Evolutionary conservation across 2,329 filamentous ascomycete species (phyloP), one percentile per base, ranked within the genome.

Genomic region (Geosmithia morbida): DNA sequence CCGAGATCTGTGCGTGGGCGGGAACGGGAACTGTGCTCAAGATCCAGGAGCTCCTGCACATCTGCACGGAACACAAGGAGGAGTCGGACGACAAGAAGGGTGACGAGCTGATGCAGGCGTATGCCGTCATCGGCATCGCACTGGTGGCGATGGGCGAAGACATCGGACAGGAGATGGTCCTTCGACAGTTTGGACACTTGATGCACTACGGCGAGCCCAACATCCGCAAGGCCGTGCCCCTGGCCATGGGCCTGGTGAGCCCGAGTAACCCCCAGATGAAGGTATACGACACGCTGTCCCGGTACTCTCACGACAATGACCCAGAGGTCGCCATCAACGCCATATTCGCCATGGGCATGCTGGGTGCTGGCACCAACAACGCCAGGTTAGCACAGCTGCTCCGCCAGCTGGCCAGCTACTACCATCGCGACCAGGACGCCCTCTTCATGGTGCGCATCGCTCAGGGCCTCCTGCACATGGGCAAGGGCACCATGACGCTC

Each of bases 191-290:
- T 57, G 92, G 89, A 45, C 92, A 98, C 64, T 74, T 98, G 51
- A 98, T 98, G 92, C 92, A 98, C 69, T 98, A 98, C 59, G 92
- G 94, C 53, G 90, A 96, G 64, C 77, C 89, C 60, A 97, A 98
- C 62, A 98, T 98, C 57, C 85, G 92, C 52, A 92, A 92, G 61
- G 90, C 89, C 18, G 92, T 98, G 29, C 92, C 92, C 37, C 74
- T 98, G 48, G 92, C 92, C 22, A 94, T 98, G 87, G 94, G 89
- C 58, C 76, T 98, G 48, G 83, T 98, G 60, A 95, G 87, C 67
- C 87, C 94, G 13, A 96, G 88, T 69, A 98, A 98, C 69, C 92
- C 92, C 11, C 94, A 98, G 64, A 98, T 98, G 90, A 98, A 97
- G 74, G 86, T 98, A 44, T 98, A 98, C 70, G 92, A 98, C 64